phyloP scores from a whole-genome alignment of 2,329 filamentous ascomycete genomes.

The Epichloe bromicola region DNA sequence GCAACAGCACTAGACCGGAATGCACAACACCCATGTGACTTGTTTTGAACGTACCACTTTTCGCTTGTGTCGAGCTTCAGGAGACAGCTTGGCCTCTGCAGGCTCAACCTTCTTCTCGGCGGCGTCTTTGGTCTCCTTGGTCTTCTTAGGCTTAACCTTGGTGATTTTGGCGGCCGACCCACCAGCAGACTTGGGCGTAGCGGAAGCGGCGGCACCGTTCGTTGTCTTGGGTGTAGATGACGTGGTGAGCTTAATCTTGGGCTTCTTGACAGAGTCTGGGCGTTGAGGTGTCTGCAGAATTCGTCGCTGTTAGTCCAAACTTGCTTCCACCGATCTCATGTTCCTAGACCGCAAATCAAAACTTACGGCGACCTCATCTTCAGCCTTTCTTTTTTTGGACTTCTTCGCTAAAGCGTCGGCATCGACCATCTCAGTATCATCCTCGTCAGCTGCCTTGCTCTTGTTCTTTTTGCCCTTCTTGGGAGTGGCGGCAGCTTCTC shows the following conservation, averaged over 20 bases:
- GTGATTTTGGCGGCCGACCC: constrained; percentile 37
- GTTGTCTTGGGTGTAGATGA: constrained; percentile 57
- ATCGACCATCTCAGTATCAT: constrained; percentile 50
- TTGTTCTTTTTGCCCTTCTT: constrained; percentile 34
- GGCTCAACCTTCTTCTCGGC: constrained; percentile 44
- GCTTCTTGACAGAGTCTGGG: constrained; percentile 52
- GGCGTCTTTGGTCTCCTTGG: constrained; percentile 41
- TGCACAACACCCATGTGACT: neutral
- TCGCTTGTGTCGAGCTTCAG: constrained; percentile 43
- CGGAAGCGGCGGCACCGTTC: constrained; percentile 37
- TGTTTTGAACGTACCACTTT: constrained; percentile 38
- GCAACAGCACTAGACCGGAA: constrained; percentile 18
- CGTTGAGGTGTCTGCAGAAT: constrained; percentile 38
- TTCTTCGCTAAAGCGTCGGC: constrained; percentile 50
- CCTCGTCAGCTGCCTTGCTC: constrained; percentile 40
- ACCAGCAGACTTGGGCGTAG: constrained; percentile 38
- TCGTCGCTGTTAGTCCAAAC: neutral
- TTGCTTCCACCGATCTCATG: neutral
- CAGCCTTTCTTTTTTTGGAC: constrained; percentile 72
- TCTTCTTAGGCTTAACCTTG: constrained; percentile 46
- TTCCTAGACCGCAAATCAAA: neutral
- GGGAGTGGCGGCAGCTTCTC: constrained; percentile 26
- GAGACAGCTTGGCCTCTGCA: constrained; percentile 44
- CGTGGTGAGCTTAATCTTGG: constrained; percentile 51
- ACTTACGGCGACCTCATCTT: constrained; percentile 49